Evolutionary conservation across 2,329 filamentous ascomycete genomes (phyloP), one percentile per base, ranked within the genome.

Genomic region (Fusarium sp.): DNA sequence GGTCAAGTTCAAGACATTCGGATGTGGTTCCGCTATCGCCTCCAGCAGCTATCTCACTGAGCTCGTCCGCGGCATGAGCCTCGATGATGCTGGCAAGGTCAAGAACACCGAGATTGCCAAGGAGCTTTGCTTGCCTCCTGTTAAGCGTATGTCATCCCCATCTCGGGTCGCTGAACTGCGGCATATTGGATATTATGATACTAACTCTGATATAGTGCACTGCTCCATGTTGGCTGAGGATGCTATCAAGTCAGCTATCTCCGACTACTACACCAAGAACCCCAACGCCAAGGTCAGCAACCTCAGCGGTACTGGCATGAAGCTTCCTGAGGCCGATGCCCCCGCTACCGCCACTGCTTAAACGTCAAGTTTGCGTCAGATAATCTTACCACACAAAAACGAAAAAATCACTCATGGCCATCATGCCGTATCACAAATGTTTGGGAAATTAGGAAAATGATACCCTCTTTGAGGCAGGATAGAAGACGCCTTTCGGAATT

Each of bases 81-180:
- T 99, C 72, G 96, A 99, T 75, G 93, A 99, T 80, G 96, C 97
- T 34, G 90, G 90, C 57, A 91, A 92, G 83, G 93, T 99, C 75
- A 92, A 93, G 84, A 99, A 99, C 83, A 97, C 95, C 5, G 94
- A 99, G 83, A 99, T 99, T 78, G 96, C 96, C 40, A 97, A 97
- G 86, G 97, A 99, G 83, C 86, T 98, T 60, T 96, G 93, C 78
- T 82, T 96, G 77, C 93, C 93, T 37, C 93, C 93, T 66, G 93
- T 97, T 53, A 97, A 97, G 84, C 82, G 92, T 94, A 84, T 82
- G 90, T 89, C 34, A 37, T 27, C 50, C 57, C 49, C 37, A 43
- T 42, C 9, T 28, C n/a, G 34, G 12, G 30, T 46, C 25, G 32
- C 32, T 20, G 43, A 54, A 53, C 53, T 65, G 47, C 65, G 57